phyloP scores from a whole-genome alignment of 441 rosid genomes.

The Populus hybrid region DNA sequence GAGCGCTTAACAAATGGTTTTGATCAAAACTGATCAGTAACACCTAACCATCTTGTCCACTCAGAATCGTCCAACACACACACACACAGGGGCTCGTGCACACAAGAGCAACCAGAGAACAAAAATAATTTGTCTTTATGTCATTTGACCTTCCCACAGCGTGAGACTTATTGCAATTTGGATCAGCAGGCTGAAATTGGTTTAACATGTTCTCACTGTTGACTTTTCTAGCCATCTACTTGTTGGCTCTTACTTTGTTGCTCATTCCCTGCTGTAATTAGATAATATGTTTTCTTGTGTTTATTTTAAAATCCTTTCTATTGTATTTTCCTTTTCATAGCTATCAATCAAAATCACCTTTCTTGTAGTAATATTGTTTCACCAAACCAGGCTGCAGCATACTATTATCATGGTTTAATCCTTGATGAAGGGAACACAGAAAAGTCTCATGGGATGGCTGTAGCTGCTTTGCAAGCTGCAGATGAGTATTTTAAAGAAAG shows the following conservation, averaged over 20 bases:
- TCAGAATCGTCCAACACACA: background rate
- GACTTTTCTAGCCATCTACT: background rate
- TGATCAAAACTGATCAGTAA: background rate
- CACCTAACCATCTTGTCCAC: background rate
- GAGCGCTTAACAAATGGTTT: background rate
- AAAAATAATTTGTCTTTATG: background rate
- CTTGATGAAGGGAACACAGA: constrained; percentile 98
- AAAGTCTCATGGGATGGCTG: constrained; percentile 94
- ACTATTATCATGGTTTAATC: constrained; percentile 94
- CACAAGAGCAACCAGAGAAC: background rate
- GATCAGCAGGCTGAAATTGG: background rate
- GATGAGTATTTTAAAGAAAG: constrained; percentile 85
- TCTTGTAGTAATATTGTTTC: background rate
- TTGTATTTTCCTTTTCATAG: background rate
- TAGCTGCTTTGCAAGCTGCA: constrained; percentile 95
- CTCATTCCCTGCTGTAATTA: background rate
- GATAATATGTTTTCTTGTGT: background rate
- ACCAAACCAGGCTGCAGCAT: constrained; percentile 77
- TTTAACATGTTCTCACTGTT: background rate
- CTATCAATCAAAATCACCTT: background rate
- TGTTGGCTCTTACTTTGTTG: background rate
- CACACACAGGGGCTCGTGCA: no score
- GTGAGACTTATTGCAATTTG: background rate
- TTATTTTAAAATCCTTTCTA: background rate
- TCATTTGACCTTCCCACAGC: background rate